These are phyloP conservation scores for Wilcoxina mikolae DNA, from an alignment of 495 filamentous ascomycete genomes.

Conservation along the genomic window DNA sequence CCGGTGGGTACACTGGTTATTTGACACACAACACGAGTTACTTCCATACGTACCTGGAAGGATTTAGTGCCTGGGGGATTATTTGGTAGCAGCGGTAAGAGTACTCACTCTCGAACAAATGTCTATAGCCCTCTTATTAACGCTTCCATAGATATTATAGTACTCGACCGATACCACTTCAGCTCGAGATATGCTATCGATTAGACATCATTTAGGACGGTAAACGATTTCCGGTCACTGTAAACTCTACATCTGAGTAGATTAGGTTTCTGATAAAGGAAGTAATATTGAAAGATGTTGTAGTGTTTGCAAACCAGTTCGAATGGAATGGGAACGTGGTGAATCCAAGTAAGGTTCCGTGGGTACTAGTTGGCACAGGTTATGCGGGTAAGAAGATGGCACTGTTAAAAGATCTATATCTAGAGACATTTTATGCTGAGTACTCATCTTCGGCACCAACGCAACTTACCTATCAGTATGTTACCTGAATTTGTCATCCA, in stretches of 20 bases:
- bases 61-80: constrained; percentile 40
- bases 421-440: constrained; percentile 39
- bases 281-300: constrained; percentile 41
- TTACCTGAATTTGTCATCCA: constrained; percentile 35
- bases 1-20: constrained; percentile 11
- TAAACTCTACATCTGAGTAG: constrained; percentile 35
- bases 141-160: too few relatives aligned
- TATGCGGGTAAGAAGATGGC: constrained; percentile 44
- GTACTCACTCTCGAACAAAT: not conserved
- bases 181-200: not conserved
- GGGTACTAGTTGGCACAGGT: constrained; percentile 46
- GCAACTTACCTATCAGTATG: constrained; percentile 37
- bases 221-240: constrained; percentile 35
- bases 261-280: constrained; percentile 38
- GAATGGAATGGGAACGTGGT: constrained; percentile 23
- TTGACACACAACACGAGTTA: constrained; percentile 33
- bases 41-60: constrained; percentile 34
- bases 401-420: constrained; percentile 41
- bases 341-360: constrained; percentile 37
- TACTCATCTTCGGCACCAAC: constrained; percentile 44
- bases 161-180: not conserved
- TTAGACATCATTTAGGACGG: constrained; percentile 38
- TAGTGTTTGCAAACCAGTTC: constrained; percentile 39
- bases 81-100: constrained; percentile 44
- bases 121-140: too few relatives aligned